Conservation (phyloP, 2,329 filamentous ascomycete species). For the Microsporum canis region DNA sequence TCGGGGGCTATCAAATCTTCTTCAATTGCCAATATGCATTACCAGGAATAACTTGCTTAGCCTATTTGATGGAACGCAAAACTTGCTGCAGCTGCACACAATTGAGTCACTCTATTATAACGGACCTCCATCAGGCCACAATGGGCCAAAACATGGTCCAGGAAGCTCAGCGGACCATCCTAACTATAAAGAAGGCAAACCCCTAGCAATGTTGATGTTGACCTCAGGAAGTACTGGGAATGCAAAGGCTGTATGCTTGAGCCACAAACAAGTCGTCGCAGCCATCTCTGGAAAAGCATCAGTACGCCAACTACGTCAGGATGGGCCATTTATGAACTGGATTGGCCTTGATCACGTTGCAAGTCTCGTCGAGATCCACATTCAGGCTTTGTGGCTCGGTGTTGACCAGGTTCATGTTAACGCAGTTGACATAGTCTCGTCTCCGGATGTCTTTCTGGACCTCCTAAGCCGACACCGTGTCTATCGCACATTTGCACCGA, state of each 20-base stretch:
- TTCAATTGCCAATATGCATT: background rate
- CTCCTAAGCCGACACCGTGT: constrained; percentile 32
- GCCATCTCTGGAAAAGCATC: constrained; percentile 33
- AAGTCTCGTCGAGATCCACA: constrained; percentile 41
- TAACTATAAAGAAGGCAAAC: background rate
- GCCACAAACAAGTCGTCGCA: constrained; percentile 34
- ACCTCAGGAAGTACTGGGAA: constrained; percentile 45
- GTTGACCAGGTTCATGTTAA: constrained; percentile 17
- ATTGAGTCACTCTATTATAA: background rate
- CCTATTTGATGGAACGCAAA: background rate
- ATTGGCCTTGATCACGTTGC: constrained; percentile 46
- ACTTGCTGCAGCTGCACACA: background rate
- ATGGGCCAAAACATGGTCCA: no score
- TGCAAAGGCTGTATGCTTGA: constrained; percentile 40
- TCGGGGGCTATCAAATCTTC: background rate
- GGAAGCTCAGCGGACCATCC: background rate
- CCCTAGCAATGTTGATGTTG: constrained; percentile 33
- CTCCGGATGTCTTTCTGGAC: constrained; percentile 31
- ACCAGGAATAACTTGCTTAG: background rate
- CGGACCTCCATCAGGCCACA: background rate
- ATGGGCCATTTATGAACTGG: constrained; percentile 38
- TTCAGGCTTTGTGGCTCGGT: constrained; percentile 30
- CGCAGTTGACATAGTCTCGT: constrained; percentile 17
- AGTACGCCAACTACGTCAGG: constrained; percentile 18
- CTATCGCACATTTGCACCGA: constrained; percentile 29